Base-by-base conservation (phyloP, 2,329 filamentous ascomycete genomes). In the Fonsecaea multimorphosa region DNA sequence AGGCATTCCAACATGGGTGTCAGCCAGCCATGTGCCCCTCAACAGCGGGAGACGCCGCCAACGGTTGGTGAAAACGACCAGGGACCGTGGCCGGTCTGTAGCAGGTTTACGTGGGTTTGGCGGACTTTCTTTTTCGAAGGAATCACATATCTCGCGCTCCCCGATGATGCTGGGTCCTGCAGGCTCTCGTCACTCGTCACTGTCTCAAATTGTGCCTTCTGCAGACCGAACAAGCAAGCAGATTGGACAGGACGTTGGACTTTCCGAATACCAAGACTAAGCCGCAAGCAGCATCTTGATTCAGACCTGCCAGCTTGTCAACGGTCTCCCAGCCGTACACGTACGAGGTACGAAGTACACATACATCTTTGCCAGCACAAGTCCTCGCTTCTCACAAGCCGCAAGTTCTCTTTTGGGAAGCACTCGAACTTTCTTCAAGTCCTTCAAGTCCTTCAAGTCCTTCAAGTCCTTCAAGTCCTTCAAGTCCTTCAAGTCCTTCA, bases 11-110 rank as follows among this genome's bases (percentile, higher is more conserved):
- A 11, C 44, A 29, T 31, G 38, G 56, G 27, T 19, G n/a, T 58
- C 56, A 58, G 56, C 56, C 27, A 58, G 56, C 56, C 56, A 22
- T 32, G n/a, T 49, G 36, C 36, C 14, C 38, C 56, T 46, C 56
- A 5, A 12, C 38, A 44, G 31, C 38, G 29, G 16, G 12, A 19
- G 12, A 44, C 14, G 16, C 12, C 12, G 44, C 19, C 24, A 11
- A 31, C 14, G 27, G 22, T 12, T 49, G 44, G 44, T 49, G 19
- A 49, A 24, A 12, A 27, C 6, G 16, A 49, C 19, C 44, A 49
- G 44, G 44, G 44, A 3, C 8, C 44, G 3, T 16, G 14, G 44
- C 44, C 9, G 22, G 44, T 49, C 44, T 49, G 44, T 14, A 8
- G 11, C 24, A 40, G 22, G 11, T 49, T 49, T 49, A 49, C 44